These are phyloP conservation scores for Yamadazyma songkhlaensis DNA, from an alignment of 1,139 yeast species.

Conservation along the genomic window DNA sequence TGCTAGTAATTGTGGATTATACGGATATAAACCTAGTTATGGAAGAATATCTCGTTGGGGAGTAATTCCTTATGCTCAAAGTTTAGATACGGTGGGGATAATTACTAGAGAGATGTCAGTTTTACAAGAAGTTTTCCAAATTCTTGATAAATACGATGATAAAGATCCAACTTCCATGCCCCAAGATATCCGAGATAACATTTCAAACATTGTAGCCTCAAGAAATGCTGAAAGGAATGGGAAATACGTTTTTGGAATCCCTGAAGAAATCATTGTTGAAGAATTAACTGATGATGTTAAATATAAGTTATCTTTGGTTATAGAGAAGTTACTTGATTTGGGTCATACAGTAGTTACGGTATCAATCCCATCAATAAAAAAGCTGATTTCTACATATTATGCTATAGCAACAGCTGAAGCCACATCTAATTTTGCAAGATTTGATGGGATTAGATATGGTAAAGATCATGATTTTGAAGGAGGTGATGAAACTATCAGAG, in stretches of 20 bases:
- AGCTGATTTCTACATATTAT: conserved; percentile 79
- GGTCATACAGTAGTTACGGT: conserved; percentile 63
- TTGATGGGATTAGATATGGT: conserved; percentile 89
- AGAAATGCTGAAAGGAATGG: conserved; percentile 11
- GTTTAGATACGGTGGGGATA: conserved; percentile 92
- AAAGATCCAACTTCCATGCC: conserved; percentile 80
- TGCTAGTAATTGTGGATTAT: conserved; percentile 77
- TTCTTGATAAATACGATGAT: conserved; percentile 58
- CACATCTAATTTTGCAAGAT: conserved; percentile 84
- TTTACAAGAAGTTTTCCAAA: conserved; percentile 48
- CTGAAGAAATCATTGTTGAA: conserved; percentile 58
- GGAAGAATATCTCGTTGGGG: conserved; percentile 94
- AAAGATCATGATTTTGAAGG: conserved; percentile 15
- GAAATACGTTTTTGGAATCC: conserved; percentile 60
- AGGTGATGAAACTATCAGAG: conserved; percentile 45
- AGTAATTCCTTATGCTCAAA: conserved; percentile 88
- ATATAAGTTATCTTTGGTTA: conserved; percentile 43
- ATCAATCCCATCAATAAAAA: conserved; percentile 65
- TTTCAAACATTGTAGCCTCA: conserved; percentile 8
- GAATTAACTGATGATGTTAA: conserved; percentile 52
- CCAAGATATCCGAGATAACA: conserved; percentile 27
- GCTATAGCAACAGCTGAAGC: conserved; percentile 93
- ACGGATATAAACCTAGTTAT: conserved; percentile 91
- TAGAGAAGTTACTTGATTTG: conserved; percentile 37
- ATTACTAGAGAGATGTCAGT: conserved; percentile 48